Evolutionary conservation across 768 basidiomycete species (phyloP).

Genomic region (Lactifluus piperatus): DNA sequence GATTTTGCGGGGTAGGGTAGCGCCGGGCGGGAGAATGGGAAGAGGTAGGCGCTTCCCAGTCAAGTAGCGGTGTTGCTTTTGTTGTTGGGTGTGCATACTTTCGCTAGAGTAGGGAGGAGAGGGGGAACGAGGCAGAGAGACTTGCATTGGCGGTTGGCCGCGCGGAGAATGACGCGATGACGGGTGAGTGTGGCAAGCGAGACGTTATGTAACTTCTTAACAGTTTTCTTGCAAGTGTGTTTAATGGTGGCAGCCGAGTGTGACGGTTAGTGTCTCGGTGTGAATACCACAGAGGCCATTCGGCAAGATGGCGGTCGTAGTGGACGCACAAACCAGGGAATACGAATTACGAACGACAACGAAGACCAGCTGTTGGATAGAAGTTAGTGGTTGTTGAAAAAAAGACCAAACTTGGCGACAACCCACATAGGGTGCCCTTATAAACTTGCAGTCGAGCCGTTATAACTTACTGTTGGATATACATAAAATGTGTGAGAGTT

Average conservation of each 20-base stretch:
- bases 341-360: neutral
- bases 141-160: neutral
- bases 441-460: too few relatives aligned
- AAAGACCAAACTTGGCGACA: too few relatives aligned
- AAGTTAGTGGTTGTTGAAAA: too few relatives aligned
- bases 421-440: too few relatives aligned
- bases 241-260: neutral
- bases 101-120: neutral
- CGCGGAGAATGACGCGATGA: too few relatives aligned
- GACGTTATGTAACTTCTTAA: neutral
- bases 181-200: too few relatives aligned
- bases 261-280: neutral
- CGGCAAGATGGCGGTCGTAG: neutral
- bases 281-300: constrained; percentile 6
- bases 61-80: neutral
- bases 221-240: neutral
- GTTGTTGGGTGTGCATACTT: neutral
- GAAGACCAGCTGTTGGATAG: neutral
- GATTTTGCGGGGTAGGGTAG: constrained; percentile 3
- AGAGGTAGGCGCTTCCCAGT: neutral
- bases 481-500: neutral
- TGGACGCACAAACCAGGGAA: neutral
- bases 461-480: neutral
- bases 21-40: neutral
- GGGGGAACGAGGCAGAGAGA: neutral